Evolutionary conservation across 106 monocot species (phyloP), one percentile per base, ranked within the genome.

Genomic region (Dendrobium officinale): DNA sequence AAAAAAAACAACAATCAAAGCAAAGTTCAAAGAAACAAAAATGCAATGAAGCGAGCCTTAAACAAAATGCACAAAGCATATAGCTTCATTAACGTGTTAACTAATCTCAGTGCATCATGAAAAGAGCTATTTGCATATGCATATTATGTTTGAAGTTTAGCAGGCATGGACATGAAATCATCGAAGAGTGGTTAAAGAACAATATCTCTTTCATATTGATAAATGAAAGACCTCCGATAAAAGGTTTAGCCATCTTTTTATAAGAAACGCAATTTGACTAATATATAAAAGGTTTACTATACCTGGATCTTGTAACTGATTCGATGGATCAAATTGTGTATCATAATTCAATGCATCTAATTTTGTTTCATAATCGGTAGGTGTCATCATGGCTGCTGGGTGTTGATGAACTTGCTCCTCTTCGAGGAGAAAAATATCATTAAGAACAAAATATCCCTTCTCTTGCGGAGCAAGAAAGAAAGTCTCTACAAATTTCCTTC

Each of bases 381-480:
- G 82, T 19, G 26, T 73, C 31, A 84, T 54, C 31, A 72, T 20
- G 26, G 74, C 44, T 72, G 73, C 11, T 22, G 80, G 41, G 13
- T 78, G 84, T 40, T 85, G 83, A 26, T 83, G 79, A 24, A 49
- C 31, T 29, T 80, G 75, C 64, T 92, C 89, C 61, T 86, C 89
- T 9, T 92, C 92, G n/a, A 92, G 79, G 15, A 89, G 89, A 64
- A 89, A 81, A 54, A 92, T 88, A 77, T 92, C 92, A 79, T 92
- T 92, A 10, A 92, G 89, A 82, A 92, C 79, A 83, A 88, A 92
- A 81, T 82, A 92, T 76, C 89, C 89, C 64, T 89, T 92, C 43
- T 92, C 92, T 80, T 89, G 92, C 13, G 92, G 92, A 59, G 92
- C 92, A 83, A 92, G 92, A 64, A 89, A 88, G 85, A 92, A 92